Base-by-base conservation (phyloP, 441 rosid genomes). In the Metrosideros polymorpha region DNA sequence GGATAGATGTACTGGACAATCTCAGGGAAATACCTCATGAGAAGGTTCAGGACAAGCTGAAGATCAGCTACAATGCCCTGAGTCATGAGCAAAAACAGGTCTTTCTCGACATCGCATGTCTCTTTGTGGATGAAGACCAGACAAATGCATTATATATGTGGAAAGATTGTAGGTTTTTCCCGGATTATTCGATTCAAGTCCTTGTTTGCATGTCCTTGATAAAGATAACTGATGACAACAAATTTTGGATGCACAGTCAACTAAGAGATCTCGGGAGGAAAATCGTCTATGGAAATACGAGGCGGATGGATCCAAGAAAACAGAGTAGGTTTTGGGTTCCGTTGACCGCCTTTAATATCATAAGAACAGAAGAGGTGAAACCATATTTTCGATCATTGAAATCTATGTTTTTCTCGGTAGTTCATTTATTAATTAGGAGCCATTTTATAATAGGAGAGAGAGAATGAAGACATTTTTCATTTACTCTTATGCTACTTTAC, bases 301-400 rank as follows among this genome's bases (percentile, higher is more conserved):
- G 9, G 24, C 10, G 0, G 10, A 30, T 17, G 12, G 22, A 63
- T 32, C 42, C 75, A 8, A 32, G 75, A 8, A 63, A 17, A 5
- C 75, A 63, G 6, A 63, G 75, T 18, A 63, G 75, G 25, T 0
- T 30, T 24, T 63, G 75, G 75, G 42, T 30, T 63, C 75, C 75
- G 30, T 7, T 2, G 24, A 29, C 2, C 1, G 24, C 75, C 42
- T 6, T 3, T 17, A 4, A 32, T 18, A 63, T 8, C 76, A 63
- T 63, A 30, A 63, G 76, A 63, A 63, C 1, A 8, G 1, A 63
- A 63, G 42, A 63, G 75, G 75, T 63, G 24, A 63, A 4, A 30
- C 22, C 0, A 30, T 32, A 32, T 1, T 24, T 9, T 8, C 2
- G 6, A 2, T 6, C 42, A 63, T 32, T 0, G 7, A 63, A 9